Evolutionary conservation across 2,329 filamentous ascomycete species (phyloP), one percentile per base, ranked within the genome.

Genomic region (Leptographium procerum): DNA sequence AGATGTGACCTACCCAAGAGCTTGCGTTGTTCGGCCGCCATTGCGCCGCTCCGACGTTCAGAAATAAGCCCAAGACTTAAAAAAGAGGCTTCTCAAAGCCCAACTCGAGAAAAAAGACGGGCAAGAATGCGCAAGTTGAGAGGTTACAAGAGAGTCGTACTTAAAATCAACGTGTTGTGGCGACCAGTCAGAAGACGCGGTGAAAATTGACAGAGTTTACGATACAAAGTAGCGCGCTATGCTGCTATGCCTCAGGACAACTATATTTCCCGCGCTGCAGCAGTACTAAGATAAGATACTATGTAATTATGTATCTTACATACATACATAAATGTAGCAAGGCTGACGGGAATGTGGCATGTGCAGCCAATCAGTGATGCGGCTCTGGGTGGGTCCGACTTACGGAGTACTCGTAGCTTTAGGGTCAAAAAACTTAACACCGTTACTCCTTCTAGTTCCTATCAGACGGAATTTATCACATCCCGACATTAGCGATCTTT

Each of bases 11-110:
- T 75, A 85, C 83, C 83, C 58, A 99, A 89, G 80, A 97, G 87
- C 83, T 95, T 95, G 71, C 94, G 86, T 76, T 96, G 92, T 84
- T 99, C 94, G 64, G 92, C 91, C 59, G 92, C 92, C 92, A 97
- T 96, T 65, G 14, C 29, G 36, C 14, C 40, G 19, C 14, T 9
- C 3, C 9, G 40, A 19, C n/a, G 14, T n/a, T 19, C 19, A 19
- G 40, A 6, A 43, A 43, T 2, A 3, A 16, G 7, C 13, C 10
- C 11, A 43, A 2, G 19, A 22, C 11, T n/a, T 43, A 13, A 16
- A 6, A 22, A 40, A 16, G 34, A 14, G 7, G 40, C 40, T 43
- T 43, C 40, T 43, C 16, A 40, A 40, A 43, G 4, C 9, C 16
- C 16, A 43, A 8, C 16, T 7, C 14, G 36, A 4, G 36, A 16